Evolutionary conservation across 495 filamentous ascomycete genomes (phyloP).

Genomic region (Penicillium goetzii): DNA sequence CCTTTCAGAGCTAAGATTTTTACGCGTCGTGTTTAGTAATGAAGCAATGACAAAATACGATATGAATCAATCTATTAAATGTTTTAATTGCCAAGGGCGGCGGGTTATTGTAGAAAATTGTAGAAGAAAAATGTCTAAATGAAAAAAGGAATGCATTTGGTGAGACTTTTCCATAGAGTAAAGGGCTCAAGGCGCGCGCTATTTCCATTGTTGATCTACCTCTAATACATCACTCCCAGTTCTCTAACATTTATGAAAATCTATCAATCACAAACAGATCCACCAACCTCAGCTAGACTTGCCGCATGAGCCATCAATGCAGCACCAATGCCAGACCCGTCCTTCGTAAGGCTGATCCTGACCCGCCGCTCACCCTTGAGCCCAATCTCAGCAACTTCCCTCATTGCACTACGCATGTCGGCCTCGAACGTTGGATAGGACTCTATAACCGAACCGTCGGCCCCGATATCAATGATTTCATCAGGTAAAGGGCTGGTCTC

Average conservation of each 20-base stretch:
- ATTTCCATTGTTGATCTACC: not conserved
- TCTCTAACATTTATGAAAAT: not conserved
- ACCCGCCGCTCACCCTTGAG: conserved; percentile 36
- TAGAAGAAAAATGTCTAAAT: too few relatives aligned
- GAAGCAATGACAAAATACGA: not conserved
- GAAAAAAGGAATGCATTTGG: too few relatives aligned
- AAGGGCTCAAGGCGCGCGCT: too few relatives aligned
- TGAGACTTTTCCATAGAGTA: too few relatives aligned
- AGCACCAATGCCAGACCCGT: conserved; percentile 47
- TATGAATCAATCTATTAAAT: not conserved
- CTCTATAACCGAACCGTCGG: not conserved
- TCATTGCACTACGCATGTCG: conserved; percentile 37
- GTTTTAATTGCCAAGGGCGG: not conserved
- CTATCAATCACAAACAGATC: not conserved
- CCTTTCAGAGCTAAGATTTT: not conserved
- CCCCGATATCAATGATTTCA: conserved; percentile 3
- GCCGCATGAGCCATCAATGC: conserved; percentile 39
- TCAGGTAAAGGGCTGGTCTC: not conserved
- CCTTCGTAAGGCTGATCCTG: conserved; percentile 40
- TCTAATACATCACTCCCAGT: not conserved
- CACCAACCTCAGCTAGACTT: not conserved
- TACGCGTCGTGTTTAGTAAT: not conserved
- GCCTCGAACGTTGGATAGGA: conserved; percentile 30
- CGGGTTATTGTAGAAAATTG: not conserved
- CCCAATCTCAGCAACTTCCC: conserved; percentile 38